Percentiles rank a stretch among this genome's conserved stretches.
phyloP scores from a whole-genome alignment of 2,329 filamentous ascomycete species.

The Colletotrichum brevisporum region DNA sequence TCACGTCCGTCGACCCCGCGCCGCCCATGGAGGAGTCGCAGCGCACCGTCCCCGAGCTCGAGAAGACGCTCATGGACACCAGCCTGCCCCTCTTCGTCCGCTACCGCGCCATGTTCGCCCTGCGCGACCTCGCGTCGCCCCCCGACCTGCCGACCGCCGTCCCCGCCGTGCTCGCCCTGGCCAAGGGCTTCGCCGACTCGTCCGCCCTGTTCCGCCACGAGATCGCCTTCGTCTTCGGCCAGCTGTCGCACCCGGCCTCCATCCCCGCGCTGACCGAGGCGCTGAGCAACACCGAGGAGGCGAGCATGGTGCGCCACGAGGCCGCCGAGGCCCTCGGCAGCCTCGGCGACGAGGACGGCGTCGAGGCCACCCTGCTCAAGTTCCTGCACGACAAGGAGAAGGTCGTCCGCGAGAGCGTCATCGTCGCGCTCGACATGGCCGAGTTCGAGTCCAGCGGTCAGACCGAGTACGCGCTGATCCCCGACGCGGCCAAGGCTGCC shows the following conservation, averaged over 20 bases:
- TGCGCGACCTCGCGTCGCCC: constrained; percentile 94
- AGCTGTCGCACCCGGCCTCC: constrained; percentile 95
- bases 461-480: constrained; percentile 92
- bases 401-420: constrained; percentile 93
- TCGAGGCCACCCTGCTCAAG: constrained; percentile 85
- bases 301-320: constrained; percentile 97
- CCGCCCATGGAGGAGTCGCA: constrained; percentile 84
- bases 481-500: constrained; percentile 66
- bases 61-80: constrained; percentile 83
- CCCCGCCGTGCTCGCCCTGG: constrained; percentile 87
- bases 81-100: constrained; percentile 86
- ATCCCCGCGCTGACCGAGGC: constrained; percentile 89
- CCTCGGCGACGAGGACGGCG: constrained; percentile 91
- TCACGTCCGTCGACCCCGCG: constrained; percentile 94
- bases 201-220: constrained; percentile 98
- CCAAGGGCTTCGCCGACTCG: constrained; percentile 85
- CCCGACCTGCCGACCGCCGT: constrained; percentile 91
- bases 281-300: constrained; percentile 84
- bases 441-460: constrained; percentile 94
- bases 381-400: constrained; percentile 93
- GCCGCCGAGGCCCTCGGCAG: constrained; percentile 96
- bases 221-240: constrained; percentile 97
- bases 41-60: constrained; percentile 80
- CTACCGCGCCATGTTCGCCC: constrained; percentile 98
- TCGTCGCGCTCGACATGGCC: constrained; percentile 97